Evolutionary conservation across 2,329 filamentous ascomycete species (phyloP).

Genomic region (Stemphylium beticola): DNA sequence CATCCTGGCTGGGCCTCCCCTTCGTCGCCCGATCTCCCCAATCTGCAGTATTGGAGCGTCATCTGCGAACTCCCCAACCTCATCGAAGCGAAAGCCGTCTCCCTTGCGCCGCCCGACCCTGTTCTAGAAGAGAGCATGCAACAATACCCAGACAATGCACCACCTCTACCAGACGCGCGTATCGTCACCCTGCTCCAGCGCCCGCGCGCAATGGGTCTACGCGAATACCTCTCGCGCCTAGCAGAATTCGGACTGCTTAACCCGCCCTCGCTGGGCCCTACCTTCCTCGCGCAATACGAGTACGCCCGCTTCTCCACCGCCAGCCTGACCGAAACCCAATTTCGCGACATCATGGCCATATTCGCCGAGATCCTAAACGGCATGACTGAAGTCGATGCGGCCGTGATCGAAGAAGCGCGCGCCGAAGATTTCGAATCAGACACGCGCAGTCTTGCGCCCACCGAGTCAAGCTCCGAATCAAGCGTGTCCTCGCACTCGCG

Average conservation of each 20-base stretch:
- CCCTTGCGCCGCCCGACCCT: constrained; percentile 71
- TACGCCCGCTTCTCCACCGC: constrained; percentile 78
- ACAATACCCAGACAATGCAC: constrained; percentile 35
- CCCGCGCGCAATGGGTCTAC: constrained; percentile 72
- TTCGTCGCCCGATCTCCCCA: constrained; percentile 72
- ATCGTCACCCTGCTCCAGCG: constrained; percentile 76
- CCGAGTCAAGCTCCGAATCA: constrained; percentile 27
- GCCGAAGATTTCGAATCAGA: constrained; percentile 36
- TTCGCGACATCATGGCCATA: constrained; percentile 79
- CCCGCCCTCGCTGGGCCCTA: constrained; percentile 55
- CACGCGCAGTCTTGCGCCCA: constrained; percentile 42
- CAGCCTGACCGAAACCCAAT: constrained; percentile 71
- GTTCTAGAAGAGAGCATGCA: constrained; percentile 38
- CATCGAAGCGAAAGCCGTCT: constrained; percentile 92
- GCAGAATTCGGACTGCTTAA: constrained; percentile 68
- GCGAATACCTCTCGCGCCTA: constrained; percentile 79
- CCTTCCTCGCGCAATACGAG: constrained; percentile 81
- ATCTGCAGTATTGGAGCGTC: constrained; percentile 83
- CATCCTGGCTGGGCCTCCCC: constrained; percentile 92
- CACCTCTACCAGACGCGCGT: constrained; percentile 64
- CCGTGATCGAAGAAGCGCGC: constrained; percentile 56
- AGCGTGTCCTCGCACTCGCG: constrained; percentile 32
- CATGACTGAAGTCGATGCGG: constrained; percentile 70
- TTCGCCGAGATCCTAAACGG: constrained; percentile 81
- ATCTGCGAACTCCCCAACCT: constrained; percentile 84